Evolutionary conservation across 768 basidiomycete species (phyloP), one percentile per base, ranked within the genome.

Genomic region (Collybia nuda): DNA sequence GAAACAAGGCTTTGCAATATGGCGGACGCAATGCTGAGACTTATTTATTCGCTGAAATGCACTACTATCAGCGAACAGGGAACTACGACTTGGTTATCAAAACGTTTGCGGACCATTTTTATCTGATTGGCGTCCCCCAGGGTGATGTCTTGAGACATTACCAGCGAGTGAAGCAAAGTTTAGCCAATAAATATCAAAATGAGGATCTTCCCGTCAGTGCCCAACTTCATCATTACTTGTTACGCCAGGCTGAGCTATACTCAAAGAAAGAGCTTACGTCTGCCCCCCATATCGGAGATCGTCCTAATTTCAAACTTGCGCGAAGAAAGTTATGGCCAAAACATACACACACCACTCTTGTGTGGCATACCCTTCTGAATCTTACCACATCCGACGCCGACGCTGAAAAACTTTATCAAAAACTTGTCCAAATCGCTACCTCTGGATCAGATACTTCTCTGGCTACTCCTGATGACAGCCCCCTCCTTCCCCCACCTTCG

Each of bases 21-120:
- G 54, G 57, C 40, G 57, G 56, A 39, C 45, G 44, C 21, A 49
- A 52, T 14, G 57, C 64, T 21, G 54, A 60, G n/a, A 52, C 56
- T 12, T 72, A 72, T 41, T 41, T 75, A 15, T 66, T 73, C 40
- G 71, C 72, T 1, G 75, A 80, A 56, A 75, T 80, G 74, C 54
- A 74, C 14, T 72, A 67, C 54, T 73, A 78, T 50, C 59, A 62
- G 6, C 65, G 63, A 5, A 44, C 56, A 17, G 45, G 50, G 6
- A 53, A 62, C 15, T 57, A 64, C 37, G 48, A 57, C 15, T 63
- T 72, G 19, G 67, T 78, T 49, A 62, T 83, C 43, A 51, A 67
- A 41, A 66, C 76, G 0, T 89, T 81, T 58, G 62, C 65, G 11
- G 69, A 75, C 5, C 72, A 80, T 47, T 87, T 85, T 56, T 74